Percentiles rank a stretch among this genome's conserved stretches.
Evolutionary conservation across 106 monocot genomes (phyloP).

Genomic region (Vanilla planifolia): DNA sequence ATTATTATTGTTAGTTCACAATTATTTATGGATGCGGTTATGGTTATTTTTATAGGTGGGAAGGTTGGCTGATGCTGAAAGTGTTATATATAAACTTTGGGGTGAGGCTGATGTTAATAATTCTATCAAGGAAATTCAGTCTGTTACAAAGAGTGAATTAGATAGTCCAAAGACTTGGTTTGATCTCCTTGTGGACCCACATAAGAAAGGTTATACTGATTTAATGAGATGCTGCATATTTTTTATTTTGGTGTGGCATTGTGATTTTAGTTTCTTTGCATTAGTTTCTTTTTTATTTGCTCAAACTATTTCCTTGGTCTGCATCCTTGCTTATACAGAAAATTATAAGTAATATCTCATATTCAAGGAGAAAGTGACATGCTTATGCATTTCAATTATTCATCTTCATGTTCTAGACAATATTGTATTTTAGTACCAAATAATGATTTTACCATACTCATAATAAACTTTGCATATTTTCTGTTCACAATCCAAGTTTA

Average conservation of each 20-base stretch:
- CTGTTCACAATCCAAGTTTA: no score
- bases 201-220: slow-evolving; percentile 47
- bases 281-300: no score
- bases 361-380: no score
- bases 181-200: slow-evolving; percentile 61
- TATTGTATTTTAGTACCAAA: no score
- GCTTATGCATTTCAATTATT: not conserved
- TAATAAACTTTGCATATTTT: no score
- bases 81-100: slow-evolving; percentile 50
- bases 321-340: no score
- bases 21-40: not conserved
- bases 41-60: slow-evolving; percentile 43
- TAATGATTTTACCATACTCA: no score
- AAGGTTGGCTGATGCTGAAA: slow-evolving; percentile 54
- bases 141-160: slow-evolving; percentile 39
- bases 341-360: no score
- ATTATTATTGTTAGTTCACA: no score
- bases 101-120: slow-evolving; percentile 51
- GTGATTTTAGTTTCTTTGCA: no score
- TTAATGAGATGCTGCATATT: not conserved
- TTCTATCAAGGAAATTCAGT: slow-evolving; percentile 61
- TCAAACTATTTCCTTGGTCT: no score
- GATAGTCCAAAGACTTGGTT: slow-evolving; percentile 36
- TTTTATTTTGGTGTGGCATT: no score
- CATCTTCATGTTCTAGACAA: slow-evolving; percentile 6